Conservation (phyloP, 805 yeast genomes). For the Kodamaea lidongshanica region DNA sequence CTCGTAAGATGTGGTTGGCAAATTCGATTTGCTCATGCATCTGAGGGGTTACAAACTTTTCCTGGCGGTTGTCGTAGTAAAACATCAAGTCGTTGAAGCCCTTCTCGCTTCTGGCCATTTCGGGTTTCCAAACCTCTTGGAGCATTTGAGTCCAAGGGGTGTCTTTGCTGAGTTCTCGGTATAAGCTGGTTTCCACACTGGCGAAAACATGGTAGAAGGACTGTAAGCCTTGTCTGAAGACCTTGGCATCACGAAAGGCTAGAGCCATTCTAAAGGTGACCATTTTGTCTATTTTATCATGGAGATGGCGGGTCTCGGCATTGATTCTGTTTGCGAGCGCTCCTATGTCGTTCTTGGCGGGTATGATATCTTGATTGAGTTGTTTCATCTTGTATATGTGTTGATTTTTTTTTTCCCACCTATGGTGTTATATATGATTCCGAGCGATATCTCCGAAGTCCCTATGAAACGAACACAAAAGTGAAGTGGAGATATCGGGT, state of each 20-base stretch:
- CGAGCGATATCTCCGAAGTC: neutral
- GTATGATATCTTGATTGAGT: constrained; percentile 55
- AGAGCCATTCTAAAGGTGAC: constrained; percentile 66
- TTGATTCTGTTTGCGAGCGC: constrained; percentile 82
- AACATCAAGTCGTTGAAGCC: constrained; percentile 60
- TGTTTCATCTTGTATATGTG: too few relatives aligned
- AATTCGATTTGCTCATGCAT: constrained; percentile 58
- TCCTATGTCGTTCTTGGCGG: constrained; percentile 73
- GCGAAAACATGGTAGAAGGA: constrained; percentile 64
- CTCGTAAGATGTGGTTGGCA: constrained; percentile 50
- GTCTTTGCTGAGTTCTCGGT: constrained; percentile 38
- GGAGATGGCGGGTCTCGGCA: constrained; percentile 55
- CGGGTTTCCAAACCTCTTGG: constrained; percentile 61
- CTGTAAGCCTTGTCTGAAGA: constrained; percentile 77
- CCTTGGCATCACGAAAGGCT: constrained; percentile 67
- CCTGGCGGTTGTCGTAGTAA: constrained; percentile 50
- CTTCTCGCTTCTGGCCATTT: constrained; percentile 54
- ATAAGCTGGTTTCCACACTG: constrained; percentile 51
- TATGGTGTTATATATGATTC: neutral
- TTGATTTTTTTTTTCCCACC: too few relatives aligned
- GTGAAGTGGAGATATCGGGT: too few relatives aligned
- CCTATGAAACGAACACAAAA: too few relatives aligned
- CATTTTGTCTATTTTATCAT: constrained; percentile 62
- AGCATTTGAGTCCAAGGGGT: constrained; percentile 43
- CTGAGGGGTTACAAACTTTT: constrained; percentile 53